Evolutionary conservation across 2,329 filamentous ascomycete genomes (phyloP), one percentile per base, ranked within the genome.

Genomic region (Elsinoe australis): DNA sequence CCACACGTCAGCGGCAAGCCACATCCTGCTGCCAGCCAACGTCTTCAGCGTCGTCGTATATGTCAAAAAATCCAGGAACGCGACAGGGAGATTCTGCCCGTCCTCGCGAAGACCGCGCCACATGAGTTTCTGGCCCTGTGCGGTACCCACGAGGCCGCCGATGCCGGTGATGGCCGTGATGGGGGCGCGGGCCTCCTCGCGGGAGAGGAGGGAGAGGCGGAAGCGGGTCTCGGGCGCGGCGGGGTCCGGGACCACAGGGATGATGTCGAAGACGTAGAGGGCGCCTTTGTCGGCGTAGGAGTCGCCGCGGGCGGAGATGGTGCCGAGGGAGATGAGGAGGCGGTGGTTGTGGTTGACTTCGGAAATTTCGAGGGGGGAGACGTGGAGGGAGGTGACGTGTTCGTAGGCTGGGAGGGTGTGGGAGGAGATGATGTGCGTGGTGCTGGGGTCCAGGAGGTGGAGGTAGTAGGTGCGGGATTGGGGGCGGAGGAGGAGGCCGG

Each of bases 41-140:
- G 87, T 86, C 60, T 89, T 92, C 47, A 87, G 77, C n/a, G 83
- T 80, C 2, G 82, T 86, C 9, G 95, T 87, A 59, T 95, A 92
- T 65, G 86, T 94, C 67, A 87, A 92, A 81, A 95, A 94, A 60
- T 98, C 92, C 74, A 98, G 85, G 61, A 98, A 98, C 0, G 92
- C 92, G 3, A 98, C 90, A 0, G 92, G 92, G 1, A 96, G 73
- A 46, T 96, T 75, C 1, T 85, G 88, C 0, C 89, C 87, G 61
- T 98, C 92, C 64, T 98, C 92, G 64, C 95, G 95, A 2, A 98
- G 74, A 32, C 92, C 92, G 51, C 92, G 78, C 1, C 98, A 88
- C 85, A 98, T 94, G 64, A 88, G 90, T 67, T 98, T 98, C 60
- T 95, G 89, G 1, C 92, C 52, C 62, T 98, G 92, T 0, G 89